A percentile compares a stretch with the other conserved stretches of the same genome.
Conservation (phyloP, 768 basidiomycete species). For the Coprinopsis marcescibilis region DNA sequence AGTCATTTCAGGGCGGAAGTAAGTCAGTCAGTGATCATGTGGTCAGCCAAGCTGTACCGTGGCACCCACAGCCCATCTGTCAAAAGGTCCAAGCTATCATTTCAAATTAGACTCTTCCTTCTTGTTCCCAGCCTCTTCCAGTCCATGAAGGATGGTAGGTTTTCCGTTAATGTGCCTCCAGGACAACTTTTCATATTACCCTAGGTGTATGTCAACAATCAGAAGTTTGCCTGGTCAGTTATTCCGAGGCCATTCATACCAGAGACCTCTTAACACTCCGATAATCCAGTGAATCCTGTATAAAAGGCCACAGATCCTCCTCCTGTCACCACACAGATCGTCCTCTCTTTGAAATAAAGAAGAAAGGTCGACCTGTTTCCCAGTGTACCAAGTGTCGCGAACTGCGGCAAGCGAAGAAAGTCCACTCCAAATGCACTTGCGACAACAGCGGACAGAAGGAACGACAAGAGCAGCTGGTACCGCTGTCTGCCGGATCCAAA, state of each 20-base stretch:
- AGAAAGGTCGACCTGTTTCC: conserved; percentile 87
- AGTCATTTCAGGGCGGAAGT: conserved; percentile 7
- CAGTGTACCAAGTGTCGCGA: conserved; percentile 85
- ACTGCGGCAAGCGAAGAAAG: conserved; percentile 69
- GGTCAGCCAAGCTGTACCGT: conserved; percentile 8
- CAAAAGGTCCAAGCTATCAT: background rate
- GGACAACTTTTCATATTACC: background rate
- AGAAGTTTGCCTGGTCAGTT: conserved; percentile 63
- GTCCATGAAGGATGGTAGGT: conserved; percentile 10
- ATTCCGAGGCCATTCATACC: background rate
- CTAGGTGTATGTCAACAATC: conserved; percentile 70
- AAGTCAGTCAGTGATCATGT: conserved; percentile 6
- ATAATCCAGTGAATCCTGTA: conserved; percentile 81
- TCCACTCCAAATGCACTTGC: conserved; percentile 82
- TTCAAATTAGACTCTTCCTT: conserved; percentile 1
- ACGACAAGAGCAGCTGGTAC: conserved; percentile 25
- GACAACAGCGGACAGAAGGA: conserved; percentile 33
- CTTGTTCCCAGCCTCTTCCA: background rate
- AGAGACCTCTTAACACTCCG: conserved; percentile 7
- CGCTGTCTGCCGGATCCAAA: conserved; percentile 33
- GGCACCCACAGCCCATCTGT: background rate
- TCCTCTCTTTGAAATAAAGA: conserved; percentile 90
- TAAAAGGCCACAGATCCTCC: conserved; percentile 91
- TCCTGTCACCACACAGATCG: conserved; percentile 82
- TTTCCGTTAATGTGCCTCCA: background rate